Conservation (phyloP, 106 monocot genomes). For the Dioscorea dumetorum region DNA sequence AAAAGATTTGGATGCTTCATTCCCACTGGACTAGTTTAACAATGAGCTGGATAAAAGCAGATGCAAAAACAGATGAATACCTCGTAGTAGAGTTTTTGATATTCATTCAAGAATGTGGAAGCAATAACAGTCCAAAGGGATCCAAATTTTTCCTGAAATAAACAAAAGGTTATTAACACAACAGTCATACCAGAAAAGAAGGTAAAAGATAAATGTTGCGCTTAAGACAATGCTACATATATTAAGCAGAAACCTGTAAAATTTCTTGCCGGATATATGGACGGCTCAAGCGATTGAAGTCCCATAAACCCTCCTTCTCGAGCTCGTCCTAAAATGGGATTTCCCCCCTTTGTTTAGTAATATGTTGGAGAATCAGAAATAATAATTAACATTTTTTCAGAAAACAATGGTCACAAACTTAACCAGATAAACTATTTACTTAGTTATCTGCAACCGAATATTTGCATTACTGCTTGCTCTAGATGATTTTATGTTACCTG, state of each 20-base stretch:
- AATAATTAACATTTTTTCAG: too few species aligned
- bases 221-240: not conserved
- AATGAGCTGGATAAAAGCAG: too few species aligned
- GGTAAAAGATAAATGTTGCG: too few species aligned
- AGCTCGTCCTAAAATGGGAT: constrained; percentile 60
- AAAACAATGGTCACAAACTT: not conserved
- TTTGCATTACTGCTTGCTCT: not conserved
- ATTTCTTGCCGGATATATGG: constrained; percentile 73
- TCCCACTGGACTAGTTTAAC: too few species aligned
- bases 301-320: constrained; percentile 86
- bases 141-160: constrained; percentile 76
- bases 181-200: too few species aligned
- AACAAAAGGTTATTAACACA: not conserved
- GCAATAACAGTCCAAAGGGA: constrained; percentile 62
- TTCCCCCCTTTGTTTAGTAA: too few species aligned
- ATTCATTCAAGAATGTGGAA: constrained; percentile 72
- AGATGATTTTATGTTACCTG: constrained; percentile 38
- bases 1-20: too few species aligned
- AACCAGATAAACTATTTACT: not conserved
- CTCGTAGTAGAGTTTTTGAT: constrained; percentile 59
- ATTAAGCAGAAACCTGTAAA: constrained; percentile 43
- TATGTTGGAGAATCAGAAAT: too few species aligned
- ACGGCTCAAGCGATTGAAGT: constrained; percentile 74
- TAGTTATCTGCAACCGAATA: not conserved
- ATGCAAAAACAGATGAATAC: constrained; percentile 19